Percentiles rank a stretch among this genome's conserved stretches.
Evolutionary conservation across 208 protist species (phyloP).

Genomic region (Wallacemonas sp.): DNA sequence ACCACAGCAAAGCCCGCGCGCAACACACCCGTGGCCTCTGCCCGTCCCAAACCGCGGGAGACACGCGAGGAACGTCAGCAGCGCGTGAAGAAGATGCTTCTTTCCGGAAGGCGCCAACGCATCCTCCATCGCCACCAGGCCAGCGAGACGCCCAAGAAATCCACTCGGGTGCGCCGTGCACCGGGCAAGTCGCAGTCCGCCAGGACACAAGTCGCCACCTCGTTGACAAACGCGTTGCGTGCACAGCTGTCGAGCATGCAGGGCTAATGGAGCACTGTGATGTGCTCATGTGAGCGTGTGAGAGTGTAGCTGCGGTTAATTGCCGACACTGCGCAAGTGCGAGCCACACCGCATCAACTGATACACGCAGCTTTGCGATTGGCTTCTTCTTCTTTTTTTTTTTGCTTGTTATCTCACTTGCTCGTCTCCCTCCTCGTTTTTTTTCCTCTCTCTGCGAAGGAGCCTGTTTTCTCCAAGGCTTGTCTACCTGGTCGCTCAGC

Average conservation of each 20-base stretch:
- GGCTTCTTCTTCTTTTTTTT: constrained; percentile 1
- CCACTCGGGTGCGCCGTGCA: neutral
- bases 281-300: too few relatives aligned
- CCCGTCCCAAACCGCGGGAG: neutral
- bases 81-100: neutral
- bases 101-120: neutral
- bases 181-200: neutral
- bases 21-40: neutral
- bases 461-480: too few relatives aligned
- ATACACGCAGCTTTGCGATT: constrained; percentile 1
- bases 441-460: neutral
- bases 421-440: constrained; percentile 2
- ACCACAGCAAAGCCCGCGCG: neutral
- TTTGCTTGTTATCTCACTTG: constrained; percentile 2
- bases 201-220: neutral
- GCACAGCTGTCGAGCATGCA: constrained; percentile 3
- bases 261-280: neutral
- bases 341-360: too few relatives aligned
- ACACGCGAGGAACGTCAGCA: constrained; percentile 1
- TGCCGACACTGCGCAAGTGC: too few relatives aligned
- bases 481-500: too few relatives aligned
- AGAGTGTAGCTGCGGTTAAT: too few relatives aligned
- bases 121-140: constrained; percentile 1
- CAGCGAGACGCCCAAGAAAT: neutral
- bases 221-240: neutral